Evolutionary conservation across 176 grass and related monocot species (phyloP).

Genomic region (Oryza australiensis): DNA sequence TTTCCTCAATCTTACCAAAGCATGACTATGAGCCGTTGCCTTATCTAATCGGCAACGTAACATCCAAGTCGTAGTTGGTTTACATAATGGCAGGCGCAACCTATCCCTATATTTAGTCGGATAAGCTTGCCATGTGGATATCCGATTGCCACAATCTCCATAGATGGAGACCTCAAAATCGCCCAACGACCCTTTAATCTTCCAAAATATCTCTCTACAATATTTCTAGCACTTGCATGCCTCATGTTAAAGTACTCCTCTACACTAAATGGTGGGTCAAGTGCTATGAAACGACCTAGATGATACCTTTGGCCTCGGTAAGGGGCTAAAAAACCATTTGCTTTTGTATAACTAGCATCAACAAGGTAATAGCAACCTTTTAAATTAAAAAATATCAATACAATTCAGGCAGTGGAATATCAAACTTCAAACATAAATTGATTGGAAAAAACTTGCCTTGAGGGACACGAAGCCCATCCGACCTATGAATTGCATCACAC

Average conservation of each 20-base stretch:
- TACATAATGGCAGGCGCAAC: no score
- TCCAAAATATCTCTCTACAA: background rate
- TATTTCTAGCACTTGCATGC: background rate
- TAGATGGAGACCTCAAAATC: background rate
- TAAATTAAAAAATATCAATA: no score
- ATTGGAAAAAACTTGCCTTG: background rate
- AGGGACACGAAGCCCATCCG: background rate
- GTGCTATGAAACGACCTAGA: background rate
- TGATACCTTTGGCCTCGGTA: slow-evolving; percentile 3
- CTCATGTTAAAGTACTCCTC: background rate
- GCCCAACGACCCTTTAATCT: background rate
- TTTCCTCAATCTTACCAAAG: no score
- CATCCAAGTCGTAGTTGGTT: no score
- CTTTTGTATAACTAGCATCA: background rate
- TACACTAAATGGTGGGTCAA: background rate
- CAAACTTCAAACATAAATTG: no score
- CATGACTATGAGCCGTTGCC: no score
- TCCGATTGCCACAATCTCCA: no score
- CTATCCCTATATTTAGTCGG: no score
- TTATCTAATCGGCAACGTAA: no score
- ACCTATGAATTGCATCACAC: background rate
- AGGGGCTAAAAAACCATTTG: background rate
- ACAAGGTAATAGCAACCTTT: background rate
- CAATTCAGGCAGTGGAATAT: no score
- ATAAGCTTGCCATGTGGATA: no score